Percentiles rank a stretch among this genome's conserved stretches.
Evolutionary conservation across 495 filamentous ascomycete genomes (phyloP).

Genomic region (Aspergillus taichungensis): DNA sequence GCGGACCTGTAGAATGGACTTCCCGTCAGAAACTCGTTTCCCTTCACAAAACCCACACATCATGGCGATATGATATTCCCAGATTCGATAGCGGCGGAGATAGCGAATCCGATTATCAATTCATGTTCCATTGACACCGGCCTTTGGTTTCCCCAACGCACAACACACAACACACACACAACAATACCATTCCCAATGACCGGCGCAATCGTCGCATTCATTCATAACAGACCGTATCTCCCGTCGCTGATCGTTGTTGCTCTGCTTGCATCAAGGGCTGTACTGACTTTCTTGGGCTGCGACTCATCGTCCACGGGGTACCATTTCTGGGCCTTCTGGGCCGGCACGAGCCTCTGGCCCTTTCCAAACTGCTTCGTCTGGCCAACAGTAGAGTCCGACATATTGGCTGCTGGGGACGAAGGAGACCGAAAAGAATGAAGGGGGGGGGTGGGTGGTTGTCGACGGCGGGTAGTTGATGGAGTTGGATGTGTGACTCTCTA

Average conservation of each 20-base stretch:
- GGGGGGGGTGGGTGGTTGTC: conserved; percentile 32
- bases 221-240: conserved; percentile 20
- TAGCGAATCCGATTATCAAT: conserved; percentile 19
- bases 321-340: conserved; percentile 97
- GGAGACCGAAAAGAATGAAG: conserved; percentile 26
- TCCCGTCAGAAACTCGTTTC: conserved; percentile 25
- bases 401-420: conserved; percentile 46
- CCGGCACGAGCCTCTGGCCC: conserved; percentile 80
- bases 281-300: conserved; percentile 82
- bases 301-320: conserved; percentile 94
- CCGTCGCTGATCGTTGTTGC: conserved; percentile 10
- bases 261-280: conserved; percentile 17
- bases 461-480: conserved; percentile 40
- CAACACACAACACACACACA: background rate
- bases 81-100: background rate
- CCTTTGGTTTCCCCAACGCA: conserved; percentile 1
- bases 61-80: background rate
- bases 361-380: conserved; percentile 96
- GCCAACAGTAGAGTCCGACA: conserved; percentile 52
- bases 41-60: background rate
- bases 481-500: conserved; percentile 25
- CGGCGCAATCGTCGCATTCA: conserved; percentile 29
- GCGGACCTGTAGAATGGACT: conserved; percentile 61
- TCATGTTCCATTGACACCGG: conserved; percentile 10
- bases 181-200: conserved; percentile 9